These are phyloP conservation scores for Stromatinia cepivora DNA, from an alignment of 2,329 filamentous ascomycete species.

Conservation along the genomic window DNA sequence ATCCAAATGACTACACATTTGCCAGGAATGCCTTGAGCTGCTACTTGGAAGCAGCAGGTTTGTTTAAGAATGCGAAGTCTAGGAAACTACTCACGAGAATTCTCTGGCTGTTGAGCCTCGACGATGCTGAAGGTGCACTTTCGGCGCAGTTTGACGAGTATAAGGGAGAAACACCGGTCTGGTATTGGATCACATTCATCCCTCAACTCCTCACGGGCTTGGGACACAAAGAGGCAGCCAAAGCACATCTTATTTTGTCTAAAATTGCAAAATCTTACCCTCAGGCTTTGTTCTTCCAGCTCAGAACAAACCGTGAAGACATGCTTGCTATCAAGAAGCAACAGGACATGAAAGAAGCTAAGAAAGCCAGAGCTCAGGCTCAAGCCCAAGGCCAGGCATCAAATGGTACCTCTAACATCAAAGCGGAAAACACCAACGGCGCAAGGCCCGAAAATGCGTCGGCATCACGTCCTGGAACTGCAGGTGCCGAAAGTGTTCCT, in stretches of 20 bases:
- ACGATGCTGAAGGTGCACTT: slow-evolving; percentile 81
- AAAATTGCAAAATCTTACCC: slow-evolving; percentile 96
- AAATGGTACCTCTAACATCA: slow-evolving; percentile 29
- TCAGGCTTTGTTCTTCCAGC: slow-evolving; percentile 92
- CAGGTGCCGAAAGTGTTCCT: slow-evolving; percentile 45
- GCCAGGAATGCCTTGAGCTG: slow-evolving; percentile 93
- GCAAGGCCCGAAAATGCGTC: slow-evolving; percentile 33
- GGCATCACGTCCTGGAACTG: slow-evolving; percentile 45
- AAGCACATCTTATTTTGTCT: slow-evolving; percentile 81
- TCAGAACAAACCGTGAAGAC: slow-evolving; percentile 91
- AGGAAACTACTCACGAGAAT: slow-evolving; percentile 91
- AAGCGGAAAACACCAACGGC: slow-evolving; percentile 35
- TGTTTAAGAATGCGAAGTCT: slow-evolving; percentile 97
- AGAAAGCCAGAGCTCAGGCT: slow-evolving; percentile 43
- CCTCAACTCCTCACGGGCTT: slow-evolving; percentile 91
- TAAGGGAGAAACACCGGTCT: slow-evolving; percentile 95
- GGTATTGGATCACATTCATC: slow-evolving; percentile 99
- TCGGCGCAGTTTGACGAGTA: slow-evolving; percentile 89
- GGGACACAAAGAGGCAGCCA: slow-evolving; percentile 84
- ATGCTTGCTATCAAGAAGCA: slow-evolving; percentile 89
- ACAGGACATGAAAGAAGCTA: slow-evolving; percentile 72
- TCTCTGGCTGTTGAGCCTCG: slow-evolving; percentile 91
- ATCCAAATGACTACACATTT: slow-evolving; percentile 76
- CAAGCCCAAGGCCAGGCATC: slow-evolving; percentile 27
- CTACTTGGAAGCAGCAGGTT: slow-evolving; percentile 91